A percentile compares a stretch with the other conserved stretches of the same genome.
phyloP scores from a whole-genome alignment of 805 yeast species.

The Ogataea haglerorum region DNA sequence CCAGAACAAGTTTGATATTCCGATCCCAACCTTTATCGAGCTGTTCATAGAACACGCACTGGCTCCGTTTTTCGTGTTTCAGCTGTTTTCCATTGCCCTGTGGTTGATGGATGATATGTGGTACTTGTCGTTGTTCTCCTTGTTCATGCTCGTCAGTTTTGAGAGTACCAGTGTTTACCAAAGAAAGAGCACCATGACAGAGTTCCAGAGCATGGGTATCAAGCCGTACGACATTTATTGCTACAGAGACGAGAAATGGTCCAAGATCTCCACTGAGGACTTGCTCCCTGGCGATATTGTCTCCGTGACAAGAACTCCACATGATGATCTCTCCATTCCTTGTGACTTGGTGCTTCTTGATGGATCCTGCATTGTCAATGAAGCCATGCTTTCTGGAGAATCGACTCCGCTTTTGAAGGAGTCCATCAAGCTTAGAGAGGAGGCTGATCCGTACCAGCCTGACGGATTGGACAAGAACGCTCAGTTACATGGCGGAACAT shows the following conservation, averaged over 20 bases:
- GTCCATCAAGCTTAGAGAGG: slow-evolving; percentile 80
- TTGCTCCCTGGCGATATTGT: slow-evolving; percentile 90
- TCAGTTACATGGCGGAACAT: slow-evolving; percentile 91
- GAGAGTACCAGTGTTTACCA: slow-evolving; percentile 95
- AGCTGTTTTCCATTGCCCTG: slow-evolving; percentile 88
- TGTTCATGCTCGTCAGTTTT: slow-evolving; percentile 88
- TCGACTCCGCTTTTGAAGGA: slow-evolving; percentile 95
- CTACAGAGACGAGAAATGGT: slow-evolving; percentile 70
- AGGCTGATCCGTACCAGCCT: slow-evolving; percentile 59
- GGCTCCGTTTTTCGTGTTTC: slow-evolving; percentile 97
- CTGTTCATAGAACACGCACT: slow-evolving; percentile 96
- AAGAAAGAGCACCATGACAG: slow-evolving; percentile 90
- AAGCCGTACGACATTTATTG: slow-evolving; percentile 82
- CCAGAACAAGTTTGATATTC: slow-evolving; percentile 85
- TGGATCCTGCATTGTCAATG: slow-evolving; percentile 94
- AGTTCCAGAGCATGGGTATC: slow-evolving; percentile 95
- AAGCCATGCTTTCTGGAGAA: slow-evolving; percentile 98
- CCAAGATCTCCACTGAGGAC: slow-evolving; percentile 61
- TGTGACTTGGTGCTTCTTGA: slow-evolving; percentile 85
- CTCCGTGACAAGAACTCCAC: slow-evolving; percentile 75
- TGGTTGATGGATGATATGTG: slow-evolving; percentile 97
- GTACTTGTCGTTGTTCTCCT: slow-evolving; percentile 88
- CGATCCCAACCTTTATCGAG: slow-evolving; percentile 87
- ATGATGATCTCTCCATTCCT: slow-evolving; percentile 88
- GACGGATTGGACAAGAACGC: slow-evolving; percentile 90